A percentile compares a stretch with the other conserved stretches of the same genome.
phyloP scores from a whole-genome alignment of 2,329 filamentous ascomycete genomes.

The Coniochaeta ligniaria region DNA sequence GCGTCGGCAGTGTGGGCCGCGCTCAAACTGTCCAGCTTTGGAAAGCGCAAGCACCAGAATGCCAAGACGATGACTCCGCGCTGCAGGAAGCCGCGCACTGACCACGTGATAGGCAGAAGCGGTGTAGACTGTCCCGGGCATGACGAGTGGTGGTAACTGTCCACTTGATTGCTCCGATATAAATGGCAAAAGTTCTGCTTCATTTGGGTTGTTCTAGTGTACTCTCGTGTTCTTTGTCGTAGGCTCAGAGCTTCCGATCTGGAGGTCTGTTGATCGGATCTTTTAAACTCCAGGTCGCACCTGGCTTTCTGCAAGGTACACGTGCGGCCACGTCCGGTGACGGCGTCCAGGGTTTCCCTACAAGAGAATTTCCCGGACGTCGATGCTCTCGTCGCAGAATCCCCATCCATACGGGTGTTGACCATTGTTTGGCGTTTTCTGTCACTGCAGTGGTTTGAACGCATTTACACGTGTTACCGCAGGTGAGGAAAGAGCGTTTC shows the following conservation, averaged over 20 bases:
- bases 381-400: neutral
- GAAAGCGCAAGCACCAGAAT: neutral
- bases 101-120: neutral
- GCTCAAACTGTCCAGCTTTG: neutral
- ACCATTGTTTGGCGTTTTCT: neutral
- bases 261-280: neutral
- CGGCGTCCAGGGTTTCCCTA: neutral
- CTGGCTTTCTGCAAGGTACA: neutral
- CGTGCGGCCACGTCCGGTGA: neutral
- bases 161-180: neutral
- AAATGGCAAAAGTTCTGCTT: neutral
- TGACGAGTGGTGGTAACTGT: neutral
- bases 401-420: neutral
- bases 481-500: neutral
- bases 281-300: neutral
- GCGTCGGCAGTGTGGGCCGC: neutral
- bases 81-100: neutral
- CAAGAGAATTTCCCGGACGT: neutral
- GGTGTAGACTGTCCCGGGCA: neutral
- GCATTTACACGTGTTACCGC: neutral
- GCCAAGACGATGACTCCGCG: neutral
- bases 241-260: neutral
- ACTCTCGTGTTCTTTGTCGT: neutral
- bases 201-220: neutral
- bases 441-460: neutral